These are phyloP conservation scores for Citrus unshiu DNA, from an alignment of 345 rosid genomes.

Conservation along the genomic window DNA sequence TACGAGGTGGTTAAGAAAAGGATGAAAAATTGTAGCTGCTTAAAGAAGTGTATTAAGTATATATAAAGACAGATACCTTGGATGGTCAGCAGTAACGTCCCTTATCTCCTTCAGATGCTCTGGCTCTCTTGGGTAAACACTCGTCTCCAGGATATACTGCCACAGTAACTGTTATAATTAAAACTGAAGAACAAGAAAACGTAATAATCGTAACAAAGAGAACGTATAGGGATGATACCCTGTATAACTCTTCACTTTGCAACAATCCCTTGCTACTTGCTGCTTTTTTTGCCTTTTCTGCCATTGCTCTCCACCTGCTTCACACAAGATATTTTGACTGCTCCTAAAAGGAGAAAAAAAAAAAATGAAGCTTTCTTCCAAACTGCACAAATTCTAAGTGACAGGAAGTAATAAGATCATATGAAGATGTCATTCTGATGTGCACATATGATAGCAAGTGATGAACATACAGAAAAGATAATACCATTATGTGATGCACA, in stretches of 20 bases:
- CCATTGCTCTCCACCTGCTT: conserved; percentile 23
- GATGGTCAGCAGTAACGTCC: conserved; percentile 47
- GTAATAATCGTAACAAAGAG: neutral
- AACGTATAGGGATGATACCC: conserved; percentile 21
- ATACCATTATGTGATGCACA: too few species aligned
- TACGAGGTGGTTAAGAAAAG: neutral
- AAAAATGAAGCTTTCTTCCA: neutral
- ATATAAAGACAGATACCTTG: conserved; percentile 24
- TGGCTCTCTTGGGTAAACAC: conserved; percentile 69
- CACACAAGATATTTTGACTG: neutral
- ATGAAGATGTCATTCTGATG: too few species aligned
- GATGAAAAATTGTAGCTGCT: neutral
- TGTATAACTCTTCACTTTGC: conserved; percentile 49
- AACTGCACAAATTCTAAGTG: neutral
- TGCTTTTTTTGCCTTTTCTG: conserved; percentile 12
- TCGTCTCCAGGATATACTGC: conserved; percentile 67
- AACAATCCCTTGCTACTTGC: conserved; percentile 34
- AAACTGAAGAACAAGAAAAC: neutral
- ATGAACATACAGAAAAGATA: too few species aligned
- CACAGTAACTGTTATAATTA: neutral
- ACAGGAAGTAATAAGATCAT: neutral
- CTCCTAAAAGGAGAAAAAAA: neutral
- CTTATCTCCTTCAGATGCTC: conserved; percentile 65
- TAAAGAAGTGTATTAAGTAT: neutral
- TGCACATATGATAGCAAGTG: too few species aligned